phyloP scores from a whole-genome alignment of 2,329 filamentous ascomycete species.

The Geosmithia putterillii region DNA sequence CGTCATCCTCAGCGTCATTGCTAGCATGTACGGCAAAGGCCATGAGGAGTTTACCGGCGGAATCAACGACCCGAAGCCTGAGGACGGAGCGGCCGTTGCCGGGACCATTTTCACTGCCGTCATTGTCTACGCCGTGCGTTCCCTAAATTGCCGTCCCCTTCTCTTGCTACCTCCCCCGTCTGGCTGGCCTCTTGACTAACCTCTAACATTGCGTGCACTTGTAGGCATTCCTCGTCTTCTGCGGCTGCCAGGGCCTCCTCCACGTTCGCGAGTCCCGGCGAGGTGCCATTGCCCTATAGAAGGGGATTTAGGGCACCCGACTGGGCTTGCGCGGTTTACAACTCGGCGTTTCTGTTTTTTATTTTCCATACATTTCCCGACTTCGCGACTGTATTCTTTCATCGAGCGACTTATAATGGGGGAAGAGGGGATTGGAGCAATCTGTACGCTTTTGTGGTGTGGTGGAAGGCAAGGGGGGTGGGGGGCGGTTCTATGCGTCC shows the following conservation, averaged over 20 bases:
- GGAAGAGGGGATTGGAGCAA: too few relatives aligned
- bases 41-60: constrained; percentile 79
- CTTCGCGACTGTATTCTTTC: too few relatives aligned
- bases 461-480: too few relatives aligned
- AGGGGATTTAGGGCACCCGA: too few relatives aligned
- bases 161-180: neutral
- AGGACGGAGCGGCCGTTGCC: constrained; percentile 67
- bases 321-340: too few relatives aligned
- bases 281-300: constrained; percentile 63
- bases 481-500: too few relatives aligned
- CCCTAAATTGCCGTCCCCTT: constrained; percentile 1
- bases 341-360: too few relatives aligned
- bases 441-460: too few relatives aligned
- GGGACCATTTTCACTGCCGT: constrained; percentile 81
- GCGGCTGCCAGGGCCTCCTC: constrained; percentile 76
- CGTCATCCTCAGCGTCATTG: constrained; percentile 49
- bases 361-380: too few relatives aligned
- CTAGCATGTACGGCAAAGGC: constrained; percentile 63
- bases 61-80: constrained; percentile 51
- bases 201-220: constrained; percentile 2
- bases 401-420: too few relatives aligned
- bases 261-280: constrained; percentile 73
- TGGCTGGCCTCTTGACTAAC: neutral
- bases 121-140: constrained; percentile 73
- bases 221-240: constrained; percentile 90